Percentiles rank a stretch among this genome's conserved stretches.
Evolutionary conservation across 345 rosid genomes (phyloP).

Genomic region (Pistacia vera): DNA sequence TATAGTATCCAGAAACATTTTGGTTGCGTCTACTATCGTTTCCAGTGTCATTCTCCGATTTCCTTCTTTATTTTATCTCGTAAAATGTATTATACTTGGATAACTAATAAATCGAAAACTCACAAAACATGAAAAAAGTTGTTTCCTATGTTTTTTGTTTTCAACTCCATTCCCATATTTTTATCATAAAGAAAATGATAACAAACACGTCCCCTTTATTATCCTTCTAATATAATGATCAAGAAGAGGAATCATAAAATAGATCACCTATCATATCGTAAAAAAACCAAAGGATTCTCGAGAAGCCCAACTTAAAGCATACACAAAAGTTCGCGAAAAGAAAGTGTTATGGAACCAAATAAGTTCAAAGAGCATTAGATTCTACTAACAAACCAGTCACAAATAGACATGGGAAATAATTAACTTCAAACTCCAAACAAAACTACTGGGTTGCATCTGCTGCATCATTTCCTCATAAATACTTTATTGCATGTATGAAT

Average conservation of each 20-base stretch:
- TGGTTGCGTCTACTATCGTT: too few relatives aligned
- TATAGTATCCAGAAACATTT: too few relatives aligned
- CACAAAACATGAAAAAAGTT: too few relatives aligned
- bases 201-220: too few relatives aligned
- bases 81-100: too few relatives aligned
- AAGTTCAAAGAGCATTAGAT: neutral
- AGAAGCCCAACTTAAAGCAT: neutral
- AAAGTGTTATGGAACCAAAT: neutral
- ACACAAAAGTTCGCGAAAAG: neutral
- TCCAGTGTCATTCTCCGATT: too few relatives aligned
- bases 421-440: neutral
- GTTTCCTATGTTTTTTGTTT: too few relatives aligned
- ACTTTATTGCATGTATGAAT: slow-evolving; percentile 36
- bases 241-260: neutral
- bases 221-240: neutral
- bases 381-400: neutral
- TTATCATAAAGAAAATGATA: too few relatives aligned
- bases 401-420: neutral
- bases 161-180: too few relatives aligned
- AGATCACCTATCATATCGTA: neutral
- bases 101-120: too few relatives aligned
- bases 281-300: neutral
- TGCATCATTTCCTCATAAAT: slow-evolving; percentile 23
- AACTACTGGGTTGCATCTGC: slow-evolving; percentile 12
- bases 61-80: too few relatives aligned